Percentiles rank a stretch among this genome's conserved stretches.
phyloP scores from a whole-genome alignment of 345 rosid species.

The Erysimum cheiranthoides region DNA sequence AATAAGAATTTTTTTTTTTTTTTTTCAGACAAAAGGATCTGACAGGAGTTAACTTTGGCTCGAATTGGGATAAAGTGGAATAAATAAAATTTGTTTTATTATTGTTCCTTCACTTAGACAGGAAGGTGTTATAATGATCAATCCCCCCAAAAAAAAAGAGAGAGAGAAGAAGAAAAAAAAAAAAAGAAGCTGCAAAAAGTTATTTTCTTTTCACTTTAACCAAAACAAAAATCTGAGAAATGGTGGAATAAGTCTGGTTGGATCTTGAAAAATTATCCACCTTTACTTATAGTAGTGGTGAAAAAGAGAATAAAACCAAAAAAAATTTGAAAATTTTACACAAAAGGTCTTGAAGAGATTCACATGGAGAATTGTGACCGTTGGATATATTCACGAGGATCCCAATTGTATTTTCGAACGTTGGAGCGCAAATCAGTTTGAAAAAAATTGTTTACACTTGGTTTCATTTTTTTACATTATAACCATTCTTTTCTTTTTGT shows the following conservation, averaged over 20 bases:
- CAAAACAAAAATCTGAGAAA: slow-evolving; percentile 10
- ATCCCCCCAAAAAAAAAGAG: slow-evolving; percentile 30
- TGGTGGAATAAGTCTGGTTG: slow-evolving; percentile 39
- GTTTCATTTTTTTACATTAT: slow-evolving; percentile 11
- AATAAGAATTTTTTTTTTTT: slow-evolving; percentile 15
- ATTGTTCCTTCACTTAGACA: slow-evolving; percentile 65
- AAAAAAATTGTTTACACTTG: slow-evolving; percentile 36
- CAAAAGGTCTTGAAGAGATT: slow-evolving; percentile 55
- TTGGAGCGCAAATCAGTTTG: slow-evolving; percentile 71
- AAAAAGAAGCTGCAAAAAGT: slow-evolving; percentile 32
- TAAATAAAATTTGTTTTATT: slow-evolving; percentile 41
- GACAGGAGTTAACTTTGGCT: slow-evolving; percentile 41
- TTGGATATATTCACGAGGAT: slow-evolving; percentile 58
- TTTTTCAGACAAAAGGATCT: slow-evolving; percentile 43
- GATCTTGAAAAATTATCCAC: slow-evolving; percentile 46
- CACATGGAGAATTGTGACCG: slow-evolving; percentile 77
- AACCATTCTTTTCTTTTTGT: slow-evolving; percentile 21
- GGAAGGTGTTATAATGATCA: slow-evolving; percentile 72
- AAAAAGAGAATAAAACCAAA: slow-evolving; percentile 18
- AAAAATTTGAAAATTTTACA: slow-evolving; percentile 11
- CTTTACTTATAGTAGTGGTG: slow-evolving; percentile 53
- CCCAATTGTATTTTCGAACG: slow-evolving; percentile 52
- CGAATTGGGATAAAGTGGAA: slow-evolving; percentile 45
- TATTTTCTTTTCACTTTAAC: slow-evolving; percentile 32
- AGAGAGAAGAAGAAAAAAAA: neutral